Conservation (phyloP, 1,284 basidiomycete genomes). For the Leccinum fallax region DNA sequence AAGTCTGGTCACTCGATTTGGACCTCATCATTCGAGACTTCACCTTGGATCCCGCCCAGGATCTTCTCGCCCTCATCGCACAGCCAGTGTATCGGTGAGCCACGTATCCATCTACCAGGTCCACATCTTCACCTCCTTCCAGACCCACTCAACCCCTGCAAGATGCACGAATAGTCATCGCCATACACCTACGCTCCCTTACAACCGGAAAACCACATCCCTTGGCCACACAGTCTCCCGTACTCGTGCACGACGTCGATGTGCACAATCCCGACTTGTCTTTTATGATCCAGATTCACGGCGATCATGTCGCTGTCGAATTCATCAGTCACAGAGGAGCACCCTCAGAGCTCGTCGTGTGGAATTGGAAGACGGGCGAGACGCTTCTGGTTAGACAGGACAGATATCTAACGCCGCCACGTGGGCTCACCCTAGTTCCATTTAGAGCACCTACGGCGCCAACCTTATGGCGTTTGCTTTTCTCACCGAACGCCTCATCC, state of each 20-base stretch:
- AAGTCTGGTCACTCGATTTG: conserved; percentile 49
- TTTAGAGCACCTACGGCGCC: conserved; percentile 38
- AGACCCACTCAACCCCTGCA: conserved; percentile 16
- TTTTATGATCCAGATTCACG: conserved; percentile 52
- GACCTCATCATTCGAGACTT: conserved; percentile 55
- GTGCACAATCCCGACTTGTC: conserved; percentile 27
- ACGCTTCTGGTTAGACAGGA: conserved; percentile 45
- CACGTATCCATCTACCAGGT: neutral
- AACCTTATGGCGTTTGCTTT: conserved; percentile 49
- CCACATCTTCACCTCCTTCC: conserved; percentile 8
- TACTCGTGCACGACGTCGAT: conserved; percentile 38
- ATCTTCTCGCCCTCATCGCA: conserved; percentile 57
- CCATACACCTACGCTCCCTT: conserved; percentile 50
- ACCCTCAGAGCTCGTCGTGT: conserved; percentile 52
- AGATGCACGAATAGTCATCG: conserved; percentile 20
- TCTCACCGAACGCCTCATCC: conserved; percentile 44
- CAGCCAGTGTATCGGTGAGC: conserved; percentile 36
- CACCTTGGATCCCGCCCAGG: conserved; percentile 61
- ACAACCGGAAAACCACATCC: conserved; percentile 51
- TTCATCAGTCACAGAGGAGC: conserved; percentile 36
- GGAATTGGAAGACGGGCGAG: conserved; percentile 61
- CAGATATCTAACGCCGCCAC: neutral
- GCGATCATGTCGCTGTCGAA: conserved; percentile 50
- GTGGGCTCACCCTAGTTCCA: conserved; percentile 8
- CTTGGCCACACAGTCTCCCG: conserved; percentile 37